Evolutionary conservation across 768 basidiomycete genomes (phyloP).

Genomic region (Paxillus involutus): DNA sequence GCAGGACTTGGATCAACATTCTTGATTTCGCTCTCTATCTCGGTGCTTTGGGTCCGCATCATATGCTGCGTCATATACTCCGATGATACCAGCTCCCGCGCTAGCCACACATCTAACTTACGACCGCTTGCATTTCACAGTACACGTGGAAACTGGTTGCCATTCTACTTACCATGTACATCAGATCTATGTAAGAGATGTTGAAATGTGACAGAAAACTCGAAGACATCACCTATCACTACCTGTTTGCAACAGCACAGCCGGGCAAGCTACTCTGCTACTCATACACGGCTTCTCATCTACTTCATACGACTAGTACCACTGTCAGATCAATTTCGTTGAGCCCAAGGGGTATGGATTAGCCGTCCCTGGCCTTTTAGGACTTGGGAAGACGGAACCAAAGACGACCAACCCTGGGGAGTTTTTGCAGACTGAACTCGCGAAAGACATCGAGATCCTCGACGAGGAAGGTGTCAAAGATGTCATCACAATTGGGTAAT

Average conservation of each 20-base stretch:
- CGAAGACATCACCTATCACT: slow-evolving; percentile 36
- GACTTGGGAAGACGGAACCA: slow-evolving; percentile 42
- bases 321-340: slow-evolving; percentile 40
- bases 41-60: background rate
- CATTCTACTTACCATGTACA: too few relatives aligned
- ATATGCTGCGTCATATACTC: background rate
- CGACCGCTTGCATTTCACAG: background rate
- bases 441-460: slow-evolving; percentile 38
- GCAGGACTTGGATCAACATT: slow-evolving; percentile 1
- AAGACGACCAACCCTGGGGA: slow-evolving; percentile 34
- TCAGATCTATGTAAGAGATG: background rate
- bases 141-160: background rate
- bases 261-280: slow-evolving; percentile 30
- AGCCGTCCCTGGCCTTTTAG: slow-evolving; percentile 48
- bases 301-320: slow-evolving; percentile 43
- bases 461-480: slow-evolving; percentile 33
- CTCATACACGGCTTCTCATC: too few relatives aligned
- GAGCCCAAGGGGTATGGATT: slow-evolving; percentile 40
- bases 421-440: slow-evolving; percentile 28
- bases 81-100: too few relatives aligned
- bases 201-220: slow-evolving; percentile 14
- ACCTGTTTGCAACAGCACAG: slow-evolving; percentile 27
- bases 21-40: background rate
- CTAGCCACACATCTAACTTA: background rate
- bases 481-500: slow-evolving; percentile 35